Percentiles rank a stretch among this genome's conserved stretches.
These are phyloP conservation scores for Podospora didyma DNA, from an alignment of 495 filamentous ascomycete genomes.

Conservation along the genomic window DNA sequence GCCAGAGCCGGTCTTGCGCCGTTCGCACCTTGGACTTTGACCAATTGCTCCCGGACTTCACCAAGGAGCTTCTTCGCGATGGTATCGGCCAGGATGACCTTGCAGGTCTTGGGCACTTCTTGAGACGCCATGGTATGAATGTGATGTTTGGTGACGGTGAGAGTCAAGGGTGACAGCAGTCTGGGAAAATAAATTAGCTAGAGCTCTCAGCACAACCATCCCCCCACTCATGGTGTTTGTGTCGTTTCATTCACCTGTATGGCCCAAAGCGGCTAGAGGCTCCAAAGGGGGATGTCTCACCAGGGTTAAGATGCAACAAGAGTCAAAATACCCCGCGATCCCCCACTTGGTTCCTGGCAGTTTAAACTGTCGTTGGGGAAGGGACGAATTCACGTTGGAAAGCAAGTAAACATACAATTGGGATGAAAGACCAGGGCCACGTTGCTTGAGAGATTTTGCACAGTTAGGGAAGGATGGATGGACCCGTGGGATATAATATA, in stretches of 20 bases:
- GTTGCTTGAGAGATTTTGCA: conserved; percentile 19
- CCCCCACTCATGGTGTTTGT: background rate
- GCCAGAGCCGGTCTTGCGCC: conserved; percentile 68
- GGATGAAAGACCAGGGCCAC: background rate
- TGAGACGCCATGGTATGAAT: conserved; percentile 34
- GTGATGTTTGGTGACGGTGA: background rate
- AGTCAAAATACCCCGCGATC: background rate
- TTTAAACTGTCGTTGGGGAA: background rate
- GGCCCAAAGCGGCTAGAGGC: too few relatives aligned
- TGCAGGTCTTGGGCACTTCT: conserved; percentile 65
- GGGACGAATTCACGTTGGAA: background rate
- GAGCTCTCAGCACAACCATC: background rate
- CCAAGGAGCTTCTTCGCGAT: conserved; percentile 74
- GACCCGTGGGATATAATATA: conserved; percentile 1
- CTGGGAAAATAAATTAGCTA: background rate
- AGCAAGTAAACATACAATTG: background rate
- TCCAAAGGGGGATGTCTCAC: too few relatives aligned
- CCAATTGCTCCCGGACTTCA: conserved; percentile 71
- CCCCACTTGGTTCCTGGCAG: background rate
- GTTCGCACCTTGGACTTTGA: conserved; percentile 50
- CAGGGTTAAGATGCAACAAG: background rate
- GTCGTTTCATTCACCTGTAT: too few relatives aligned
- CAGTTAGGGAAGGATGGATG: background rate
- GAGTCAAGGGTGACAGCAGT: background rate
- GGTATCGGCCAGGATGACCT: conserved; percentile 80